Percentiles rank a stretch among this genome's conserved stretches.
Evolutionary conservation across 2,329 filamentous ascomycete genomes (phyloP).

Genomic region (Fusarium scirpi): DNA sequence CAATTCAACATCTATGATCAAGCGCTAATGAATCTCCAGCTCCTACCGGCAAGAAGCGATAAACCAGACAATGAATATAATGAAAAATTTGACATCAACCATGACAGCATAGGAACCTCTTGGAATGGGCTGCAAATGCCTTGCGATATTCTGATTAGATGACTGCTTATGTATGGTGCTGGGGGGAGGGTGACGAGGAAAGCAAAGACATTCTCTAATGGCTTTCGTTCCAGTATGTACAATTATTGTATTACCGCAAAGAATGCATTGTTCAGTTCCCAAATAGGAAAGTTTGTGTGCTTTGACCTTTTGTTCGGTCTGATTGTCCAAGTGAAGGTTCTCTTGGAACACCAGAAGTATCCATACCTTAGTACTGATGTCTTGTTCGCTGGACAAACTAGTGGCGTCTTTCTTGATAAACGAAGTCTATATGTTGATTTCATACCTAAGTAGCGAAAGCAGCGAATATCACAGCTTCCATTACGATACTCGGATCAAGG

Average conservation of each 20-base stretch:
- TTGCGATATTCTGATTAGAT: background rate
- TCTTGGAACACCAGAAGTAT: background rate
- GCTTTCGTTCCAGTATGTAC: constrained; percentile 40
- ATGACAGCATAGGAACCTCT: background rate
- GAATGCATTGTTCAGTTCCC: constrained; percentile 20
- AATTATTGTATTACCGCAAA: constrained; percentile 43
- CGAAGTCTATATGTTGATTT: too few species aligned
- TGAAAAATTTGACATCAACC: constrained; percentile 19
- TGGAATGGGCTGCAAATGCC: background rate
- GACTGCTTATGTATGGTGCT: background rate
- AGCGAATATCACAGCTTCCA: background rate
- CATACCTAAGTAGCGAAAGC: background rate
- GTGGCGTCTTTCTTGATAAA: background rate
- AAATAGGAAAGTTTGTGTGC: background rate
- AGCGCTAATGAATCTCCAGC: constrained; percentile 41
- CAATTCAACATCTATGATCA: background rate
- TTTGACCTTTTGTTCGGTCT: background rate
- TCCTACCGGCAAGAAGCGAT: constrained; percentile 50
- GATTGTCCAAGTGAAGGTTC: background rate
- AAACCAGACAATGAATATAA: constrained; percentile 34
- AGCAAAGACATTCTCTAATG: constrained; percentile 2
- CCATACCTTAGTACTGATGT: background rate
- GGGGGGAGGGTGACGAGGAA: constrained; percentile 7
- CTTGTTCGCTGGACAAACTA: background rate
- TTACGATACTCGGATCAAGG: background rate